Evolutionary conservation across 306 rosid species (phyloP).

Genomic region (Vigna reflexopilosa): DNA sequence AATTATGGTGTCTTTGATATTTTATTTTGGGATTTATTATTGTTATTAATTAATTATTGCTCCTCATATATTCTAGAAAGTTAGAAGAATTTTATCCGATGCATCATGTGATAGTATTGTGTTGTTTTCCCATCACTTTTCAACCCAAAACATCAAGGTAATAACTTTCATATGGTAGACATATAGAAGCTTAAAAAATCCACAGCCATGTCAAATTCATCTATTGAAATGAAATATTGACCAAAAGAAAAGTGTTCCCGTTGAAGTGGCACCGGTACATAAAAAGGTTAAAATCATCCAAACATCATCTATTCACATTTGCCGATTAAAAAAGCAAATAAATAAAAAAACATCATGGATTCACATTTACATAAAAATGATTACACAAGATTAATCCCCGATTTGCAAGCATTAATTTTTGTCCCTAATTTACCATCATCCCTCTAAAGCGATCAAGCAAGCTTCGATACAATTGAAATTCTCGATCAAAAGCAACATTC

Average conservation of each 20-base stretch:
- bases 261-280: conserved; percentile 15
- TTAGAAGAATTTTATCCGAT: no score
- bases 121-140: not conserved
- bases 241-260: conserved; percentile 27
- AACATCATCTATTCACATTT: conserved; percentile 24
- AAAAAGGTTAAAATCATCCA: conserved; percentile 36
- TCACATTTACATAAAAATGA: conserved; percentile 28
- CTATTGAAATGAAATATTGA: conserved; percentile 18
- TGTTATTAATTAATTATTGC: no score
- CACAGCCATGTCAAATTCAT: conserved; percentile 27
- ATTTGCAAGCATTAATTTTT: conserved; percentile 6
- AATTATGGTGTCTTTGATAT: no score
- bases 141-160: conserved; percentile 29
- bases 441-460: not conserved
- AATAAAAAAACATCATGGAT: no score
- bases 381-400: conserved; percentile 26
- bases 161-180: conserved; percentile 27
- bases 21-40: no score
- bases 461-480: not conserved
- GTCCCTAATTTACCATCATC: not conserved
- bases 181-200: conserved; percentile 19
- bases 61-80: no score
- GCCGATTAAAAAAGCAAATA: no score
- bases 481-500: conserved; percentile 26
- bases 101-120: no score